A percentile compares a stretch with the other conserved stretches of the same genome.
phyloP scores from a whole-genome alignment of 2,329 filamentous ascomycete species.

The Cryphonectria japonica region DNA sequence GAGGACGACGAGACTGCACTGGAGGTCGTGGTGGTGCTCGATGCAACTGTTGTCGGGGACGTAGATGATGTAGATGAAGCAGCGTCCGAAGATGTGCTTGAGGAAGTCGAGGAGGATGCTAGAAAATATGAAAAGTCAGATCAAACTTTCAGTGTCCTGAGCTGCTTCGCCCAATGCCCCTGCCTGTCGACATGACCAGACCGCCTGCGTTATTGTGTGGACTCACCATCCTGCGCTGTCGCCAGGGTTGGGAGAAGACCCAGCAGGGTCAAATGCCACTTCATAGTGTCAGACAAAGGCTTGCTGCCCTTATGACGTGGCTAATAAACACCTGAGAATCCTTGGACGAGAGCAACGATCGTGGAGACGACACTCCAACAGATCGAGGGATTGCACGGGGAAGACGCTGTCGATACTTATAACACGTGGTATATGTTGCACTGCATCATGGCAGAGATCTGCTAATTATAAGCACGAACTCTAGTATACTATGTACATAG shows the following conservation, averaged over 20 bases:
- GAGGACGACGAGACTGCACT: neutral
- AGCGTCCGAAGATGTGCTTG: neutral
- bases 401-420: neutral
- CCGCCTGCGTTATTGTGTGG: neutral
- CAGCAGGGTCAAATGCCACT: slow-evolving; percentile 8
- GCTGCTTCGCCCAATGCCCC: neutral
- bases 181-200: neutral
- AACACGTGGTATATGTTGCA: neutral
- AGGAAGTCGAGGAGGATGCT: neutral
- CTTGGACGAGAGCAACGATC: neutral
- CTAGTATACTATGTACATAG: neutral
- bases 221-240: slow-evolving; percentile 5
- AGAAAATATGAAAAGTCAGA: neutral
- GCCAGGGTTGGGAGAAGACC: neutral
- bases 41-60: neutral
- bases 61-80: slow-evolving; percentile 2
- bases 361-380: neutral
- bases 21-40: neutral
- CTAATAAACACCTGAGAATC: neutral
- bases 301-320: neutral
- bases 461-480: neutral
- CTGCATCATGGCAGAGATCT: neutral
- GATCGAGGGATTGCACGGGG: neutral
- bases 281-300: neutral
- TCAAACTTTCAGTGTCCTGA: neutral